Evolutionary conservation across 148 eudicot genomes (phyloP).

Genomic region (Cornus suecica): DNA sequence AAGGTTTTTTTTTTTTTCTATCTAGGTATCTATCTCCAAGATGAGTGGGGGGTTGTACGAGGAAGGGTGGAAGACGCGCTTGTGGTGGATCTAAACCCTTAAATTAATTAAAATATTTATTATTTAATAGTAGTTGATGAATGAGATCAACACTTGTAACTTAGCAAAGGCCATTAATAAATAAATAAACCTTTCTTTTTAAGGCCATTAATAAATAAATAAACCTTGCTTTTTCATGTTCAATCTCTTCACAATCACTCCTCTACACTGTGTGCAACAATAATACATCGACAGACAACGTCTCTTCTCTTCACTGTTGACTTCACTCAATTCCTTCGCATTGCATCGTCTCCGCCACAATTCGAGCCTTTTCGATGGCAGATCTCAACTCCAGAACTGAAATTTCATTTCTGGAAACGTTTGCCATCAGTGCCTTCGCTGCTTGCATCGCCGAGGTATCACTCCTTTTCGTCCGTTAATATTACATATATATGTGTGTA

Average conservation of each 20-base stretch:
- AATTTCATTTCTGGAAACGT: conserved; percentile 62
- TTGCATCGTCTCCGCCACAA: background rate
- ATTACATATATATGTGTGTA: background rate
- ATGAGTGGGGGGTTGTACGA: too few species aligned
- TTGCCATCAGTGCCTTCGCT: conserved; percentile 63
- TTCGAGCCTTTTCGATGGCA: conserved; percentile 34
- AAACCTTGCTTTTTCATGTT: background rate
- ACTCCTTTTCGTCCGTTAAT: background rate
- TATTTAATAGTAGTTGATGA: too few species aligned
- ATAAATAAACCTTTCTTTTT: too few species aligned
- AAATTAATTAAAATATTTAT: too few species aligned
- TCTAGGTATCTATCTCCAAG: too few species aligned
- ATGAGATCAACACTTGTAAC: too few species aligned
- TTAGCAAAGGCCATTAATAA: too few species aligned
- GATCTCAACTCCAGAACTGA: conserved; percentile 50
- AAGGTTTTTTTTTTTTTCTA: too few species aligned
- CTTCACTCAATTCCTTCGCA: background rate
- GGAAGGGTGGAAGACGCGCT: too few species aligned
- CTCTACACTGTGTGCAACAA: background rate
- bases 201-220: too few species aligned
- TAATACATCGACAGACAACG: background rate
- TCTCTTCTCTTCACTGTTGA: background rate
- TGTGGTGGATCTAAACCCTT: too few species aligned
- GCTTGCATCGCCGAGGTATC: conserved; percentile 75
- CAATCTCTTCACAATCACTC: background rate